These are phyloP conservation scores for Mortierella sp. DNA, from an alignment of 371 early-diverging fungal species.

Conservation along the genomic window DNA sequence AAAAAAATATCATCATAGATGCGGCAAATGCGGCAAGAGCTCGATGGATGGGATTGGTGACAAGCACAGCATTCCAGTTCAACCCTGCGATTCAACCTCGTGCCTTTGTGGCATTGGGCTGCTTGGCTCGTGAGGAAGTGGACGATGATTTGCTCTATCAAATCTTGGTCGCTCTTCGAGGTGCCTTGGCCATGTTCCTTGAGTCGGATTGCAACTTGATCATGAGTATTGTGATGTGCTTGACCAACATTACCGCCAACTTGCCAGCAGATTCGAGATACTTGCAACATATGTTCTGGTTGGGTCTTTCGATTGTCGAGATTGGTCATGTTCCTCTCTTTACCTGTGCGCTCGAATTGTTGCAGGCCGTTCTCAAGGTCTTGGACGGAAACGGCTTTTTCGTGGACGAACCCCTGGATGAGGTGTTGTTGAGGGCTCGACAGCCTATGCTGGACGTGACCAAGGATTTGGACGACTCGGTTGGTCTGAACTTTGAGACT, in stretches of 20 bases:
- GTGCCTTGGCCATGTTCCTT: slow-evolving; percentile 85
- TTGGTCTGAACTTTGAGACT: slow-evolving; percentile 84
- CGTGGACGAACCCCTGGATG: slow-evolving; percentile 69
- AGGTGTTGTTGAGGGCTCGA: slow-evolving; percentile 78
- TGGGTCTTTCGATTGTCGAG: slow-evolving; percentile 86
- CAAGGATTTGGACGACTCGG: slow-evolving; percentile 73
- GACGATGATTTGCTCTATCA: slow-evolving; percentile 91
- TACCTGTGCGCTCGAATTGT: slow-evolving; percentile 73
- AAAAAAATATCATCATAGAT: slow-evolving; percentile 50
- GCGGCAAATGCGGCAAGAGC: slow-evolving; percentile 87
- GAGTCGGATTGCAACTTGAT: slow-evolving; percentile 83
- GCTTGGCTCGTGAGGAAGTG: slow-evolving; percentile 86
- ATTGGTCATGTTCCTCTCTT: slow-evolving; percentile 86
- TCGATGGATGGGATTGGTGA: slow-evolving; percentile 91
- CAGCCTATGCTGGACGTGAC: slow-evolving; percentile 75
- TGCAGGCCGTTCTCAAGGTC: slow-evolving; percentile 77
- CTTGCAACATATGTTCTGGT: slow-evolving; percentile 88
- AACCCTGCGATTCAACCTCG: slow-evolving; percentile 95
- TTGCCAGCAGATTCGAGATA: slow-evolving; percentile 83
- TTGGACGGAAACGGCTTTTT: slow-evolving; percentile 83
- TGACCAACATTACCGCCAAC: slow-evolving; percentile 88
- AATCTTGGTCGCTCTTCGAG: slow-evolving; percentile 86
- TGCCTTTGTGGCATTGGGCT: slow-evolving; percentile 92
- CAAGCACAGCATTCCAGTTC: slow-evolving; percentile 92
- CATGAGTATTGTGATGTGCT: slow-evolving; percentile 86